Conservation (phyloP, 169 alveolate species). For the Miamiensis avidus region DNA sequence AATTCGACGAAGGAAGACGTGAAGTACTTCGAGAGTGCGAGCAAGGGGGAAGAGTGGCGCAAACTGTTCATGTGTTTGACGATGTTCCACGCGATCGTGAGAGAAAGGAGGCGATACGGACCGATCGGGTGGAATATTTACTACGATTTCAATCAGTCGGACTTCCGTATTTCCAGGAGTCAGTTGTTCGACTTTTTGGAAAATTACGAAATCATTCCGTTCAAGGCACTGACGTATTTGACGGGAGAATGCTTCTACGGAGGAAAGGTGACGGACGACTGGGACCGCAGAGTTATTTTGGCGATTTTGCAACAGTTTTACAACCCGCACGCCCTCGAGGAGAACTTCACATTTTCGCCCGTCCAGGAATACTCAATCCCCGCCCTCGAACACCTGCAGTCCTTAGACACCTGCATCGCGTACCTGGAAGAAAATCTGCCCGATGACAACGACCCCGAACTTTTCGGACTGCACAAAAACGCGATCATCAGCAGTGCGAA, state of each 20-base stretch:
- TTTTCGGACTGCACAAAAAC: constrained; percentile 91
- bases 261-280: constrained; percentile 96
- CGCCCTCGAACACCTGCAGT: constrained; percentile 57
- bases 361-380: constrained; percentile 86
- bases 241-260: constrained; percentile 91
- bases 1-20: constrained; percentile 60
- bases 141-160: constrained; percentile 87
- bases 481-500: constrained; percentile 92
- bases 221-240: constrained; percentile 85
- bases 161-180: constrained; percentile 81
- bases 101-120: constrained; percentile 90
- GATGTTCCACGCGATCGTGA: constrained; percentile 88
- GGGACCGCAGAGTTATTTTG: constrained; percentile 88
- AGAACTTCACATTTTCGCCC: constrained; percentile 77
- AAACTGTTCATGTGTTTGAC: constrained; percentile 79
- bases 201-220: constrained; percentile 87
- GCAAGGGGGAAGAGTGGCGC: constrained; percentile 65
- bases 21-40: constrained; percentile 71
- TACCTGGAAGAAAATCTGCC: constrained; percentile 32
- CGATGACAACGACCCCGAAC: constrained; percentile 90
- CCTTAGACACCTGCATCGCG: constrained; percentile 57
- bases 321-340: constrained; percentile 83
- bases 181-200: constrained; percentile 89
- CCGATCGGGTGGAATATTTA: constrained; percentile 92
- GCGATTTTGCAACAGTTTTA: constrained; percentile 85